Evolutionary conservation across 257 asterid genomes (phyloP).

Genomic region (Ophiorrhiza pumila): DNA sequence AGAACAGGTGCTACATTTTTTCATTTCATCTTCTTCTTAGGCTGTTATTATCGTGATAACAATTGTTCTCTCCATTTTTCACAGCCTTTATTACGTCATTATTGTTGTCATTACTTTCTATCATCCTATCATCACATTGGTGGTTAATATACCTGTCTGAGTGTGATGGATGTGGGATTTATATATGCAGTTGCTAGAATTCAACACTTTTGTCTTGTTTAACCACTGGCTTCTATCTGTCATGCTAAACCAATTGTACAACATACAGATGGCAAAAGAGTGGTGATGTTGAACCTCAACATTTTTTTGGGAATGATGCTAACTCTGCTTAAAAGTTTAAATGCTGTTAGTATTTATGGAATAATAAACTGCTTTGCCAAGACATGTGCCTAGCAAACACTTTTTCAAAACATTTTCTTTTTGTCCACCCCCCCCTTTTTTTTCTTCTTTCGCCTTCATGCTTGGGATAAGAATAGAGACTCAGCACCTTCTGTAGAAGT

Average conservation of each 20-base stretch:
- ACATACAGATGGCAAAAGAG: neutral
- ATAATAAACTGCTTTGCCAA: neutral
- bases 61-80: neutral
- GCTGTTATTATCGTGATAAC: neutral
- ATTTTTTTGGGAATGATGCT: neutral
- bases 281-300: neutral
- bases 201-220: neutral
- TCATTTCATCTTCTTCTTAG: conserved; percentile 2
- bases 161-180: neutral
- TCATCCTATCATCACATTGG: neutral
- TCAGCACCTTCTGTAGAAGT: neutral
- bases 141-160: neutral
- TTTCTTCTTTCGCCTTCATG: neutral
- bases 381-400: neutral
- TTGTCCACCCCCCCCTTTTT: no score
- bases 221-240: neutral
- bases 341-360: neutral
- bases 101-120: neutral
- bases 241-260: neutral
- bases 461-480: neutral
- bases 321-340: neutral
- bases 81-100: neutral
- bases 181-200: neutral
- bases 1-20: conserved; percentile 65
- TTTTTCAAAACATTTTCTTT: neutral